Evolutionary conservation across 2,329 filamentous ascomycete genomes (phyloP).

Genomic region (Colletotrichum sp.): DNA sequence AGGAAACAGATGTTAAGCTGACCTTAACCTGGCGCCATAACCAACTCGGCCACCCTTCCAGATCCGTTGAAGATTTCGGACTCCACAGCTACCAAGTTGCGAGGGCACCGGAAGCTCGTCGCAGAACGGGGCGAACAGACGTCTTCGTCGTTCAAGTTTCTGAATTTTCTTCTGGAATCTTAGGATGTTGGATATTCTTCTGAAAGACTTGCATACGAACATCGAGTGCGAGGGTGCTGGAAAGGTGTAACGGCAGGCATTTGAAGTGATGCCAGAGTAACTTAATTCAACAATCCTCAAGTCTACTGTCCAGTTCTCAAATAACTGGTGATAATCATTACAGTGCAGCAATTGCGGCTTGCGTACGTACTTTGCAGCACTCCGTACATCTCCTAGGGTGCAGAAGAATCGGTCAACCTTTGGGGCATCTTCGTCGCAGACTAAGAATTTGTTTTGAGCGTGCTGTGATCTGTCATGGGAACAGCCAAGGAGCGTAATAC

Average conservation of each 20-base stretch:
- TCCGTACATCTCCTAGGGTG: neutral
- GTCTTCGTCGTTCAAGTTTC: neutral
- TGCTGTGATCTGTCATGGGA: neutral
- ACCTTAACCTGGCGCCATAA: neutral
- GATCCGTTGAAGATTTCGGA: fast-evolving
- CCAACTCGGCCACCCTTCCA: neutral
- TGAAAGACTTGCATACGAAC: neutral
- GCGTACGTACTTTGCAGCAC: neutral
- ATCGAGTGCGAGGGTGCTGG: neutral
- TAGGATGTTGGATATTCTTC: neutral
- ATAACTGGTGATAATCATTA: neutral
- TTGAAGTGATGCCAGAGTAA: neutral
- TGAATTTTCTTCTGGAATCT: neutral
- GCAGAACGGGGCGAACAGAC: neutral
- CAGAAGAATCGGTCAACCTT: neutral
- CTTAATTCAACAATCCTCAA: neutral
- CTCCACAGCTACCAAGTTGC: neutral
- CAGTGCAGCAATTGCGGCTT: neutral
- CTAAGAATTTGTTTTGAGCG: neutral
- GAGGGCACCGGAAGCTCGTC: neutral
- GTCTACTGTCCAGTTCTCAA: neutral
- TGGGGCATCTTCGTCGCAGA: neutral
- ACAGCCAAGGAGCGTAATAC: neutral
- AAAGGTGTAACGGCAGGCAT: neutral
- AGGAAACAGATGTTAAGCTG: neutral